Percentiles rank a stretch among this genome's conserved stretches.
phyloP scores from a whole-genome alignment of 129 eudicot genomes.

The Flaveria robusta region DNA sequence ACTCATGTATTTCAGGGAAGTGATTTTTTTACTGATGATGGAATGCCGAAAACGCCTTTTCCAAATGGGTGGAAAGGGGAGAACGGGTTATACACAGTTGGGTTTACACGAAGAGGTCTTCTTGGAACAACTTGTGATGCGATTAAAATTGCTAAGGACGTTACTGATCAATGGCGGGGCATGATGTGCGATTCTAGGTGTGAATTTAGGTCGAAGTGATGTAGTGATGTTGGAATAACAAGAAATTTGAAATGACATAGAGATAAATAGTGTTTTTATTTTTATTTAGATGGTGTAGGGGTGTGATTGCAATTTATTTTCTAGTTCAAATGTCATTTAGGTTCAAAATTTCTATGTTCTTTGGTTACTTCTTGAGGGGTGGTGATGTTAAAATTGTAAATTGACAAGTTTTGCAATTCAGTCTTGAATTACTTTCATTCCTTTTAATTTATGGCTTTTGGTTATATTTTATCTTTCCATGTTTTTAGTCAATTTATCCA shows the following conservation, averaged over 20 bases:
- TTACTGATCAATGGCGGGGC: slow-evolving; percentile 52
- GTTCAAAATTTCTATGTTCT: slow-evolving; percentile 32
- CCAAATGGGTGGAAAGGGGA: slow-evolving; percentile 88
- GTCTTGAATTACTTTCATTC: slow-evolving; percentile 2
- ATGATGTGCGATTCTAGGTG: slow-evolving; percentile 13
- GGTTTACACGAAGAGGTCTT: slow-evolving; percentile 82
- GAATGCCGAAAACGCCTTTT: slow-evolving; percentile 78
- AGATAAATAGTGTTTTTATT: slow-evolving; percentile 28
- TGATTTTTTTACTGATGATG: slow-evolving; percentile 68
- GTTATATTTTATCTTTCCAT: no score
- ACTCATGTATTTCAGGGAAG: slow-evolving; percentile 40
- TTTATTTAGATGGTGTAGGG: slow-evolving; percentile 34
- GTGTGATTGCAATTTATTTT: slow-evolving; percentile 19
- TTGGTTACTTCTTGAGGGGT: slow-evolving; percentile 25
- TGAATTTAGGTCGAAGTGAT: slow-evolving; percentile 20
- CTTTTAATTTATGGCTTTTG: slow-evolving; percentile 17
- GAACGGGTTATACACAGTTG: slow-evolving; percentile 76
- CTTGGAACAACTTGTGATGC: slow-evolving; percentile 77
- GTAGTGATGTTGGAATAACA: slow-evolving; percentile 20
- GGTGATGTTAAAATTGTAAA: slow-evolving; percentile 43
- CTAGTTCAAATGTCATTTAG: slow-evolving; percentile 20
- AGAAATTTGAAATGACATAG: slow-evolving; percentile 5
- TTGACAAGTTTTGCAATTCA: slow-evolving; percentile 54
- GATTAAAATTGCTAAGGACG: slow-evolving; percentile 57
- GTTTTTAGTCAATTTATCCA: no score